Evolutionary conservation across 768 basidiomycete genomes (phyloP).

Genomic region (Calocybe gangraenosa): DNA sequence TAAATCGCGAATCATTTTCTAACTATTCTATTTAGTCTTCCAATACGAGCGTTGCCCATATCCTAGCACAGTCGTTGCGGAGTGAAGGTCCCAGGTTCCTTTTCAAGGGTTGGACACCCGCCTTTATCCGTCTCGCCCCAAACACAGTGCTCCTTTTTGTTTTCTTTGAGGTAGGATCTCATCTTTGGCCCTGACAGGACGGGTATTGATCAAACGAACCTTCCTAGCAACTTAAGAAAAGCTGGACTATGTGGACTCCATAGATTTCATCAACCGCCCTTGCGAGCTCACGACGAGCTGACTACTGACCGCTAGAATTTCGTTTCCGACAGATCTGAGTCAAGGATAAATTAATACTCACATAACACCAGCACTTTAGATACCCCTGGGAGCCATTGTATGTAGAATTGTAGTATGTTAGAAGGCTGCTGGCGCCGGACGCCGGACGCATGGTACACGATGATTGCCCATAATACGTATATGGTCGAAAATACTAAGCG

Average conservation of each 20-base stretch:
- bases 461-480: no score
- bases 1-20: background rate
- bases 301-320: no score
- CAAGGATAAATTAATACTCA: no score
- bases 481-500: no score
- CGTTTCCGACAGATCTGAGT: no score
- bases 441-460: no score
- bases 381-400: no score
- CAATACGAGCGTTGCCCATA: constrained; percentile 40
- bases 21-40: constrained; percentile 37
- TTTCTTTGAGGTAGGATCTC: constrained; percentile 64
- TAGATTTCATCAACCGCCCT: constrained; percentile 8
- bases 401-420: no score
- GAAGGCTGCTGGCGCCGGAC: no score
- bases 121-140: constrained; percentile 79
- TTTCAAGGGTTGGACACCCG: constrained; percentile 89
- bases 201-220: constrained; percentile 1
- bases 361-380: no score
- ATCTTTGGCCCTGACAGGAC: background rate
- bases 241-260: constrained; percentile 37
- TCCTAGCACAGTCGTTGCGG: constrained; percentile 56
- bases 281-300: no score
- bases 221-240: constrained; percentile 65
- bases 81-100: constrained; percentile 76
- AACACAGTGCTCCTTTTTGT: constrained; percentile 85